Evolutionary conservation across 306 rosid species (phyloP).

Genomic region (Trifolium subterraneum): DNA sequence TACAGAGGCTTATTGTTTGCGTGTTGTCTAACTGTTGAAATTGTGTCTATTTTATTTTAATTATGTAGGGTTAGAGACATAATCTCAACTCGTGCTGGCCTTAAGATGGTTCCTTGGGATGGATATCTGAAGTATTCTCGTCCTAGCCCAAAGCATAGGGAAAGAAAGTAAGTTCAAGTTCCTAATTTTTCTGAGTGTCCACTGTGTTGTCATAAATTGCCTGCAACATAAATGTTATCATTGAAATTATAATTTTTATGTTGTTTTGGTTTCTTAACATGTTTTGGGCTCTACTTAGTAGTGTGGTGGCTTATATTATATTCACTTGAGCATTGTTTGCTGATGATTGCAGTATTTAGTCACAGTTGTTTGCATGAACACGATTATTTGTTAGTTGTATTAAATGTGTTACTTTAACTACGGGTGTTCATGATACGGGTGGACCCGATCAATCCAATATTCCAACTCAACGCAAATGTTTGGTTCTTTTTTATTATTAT

Average conservation of each 20-base stretch:
- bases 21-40: conserved; percentile 15
- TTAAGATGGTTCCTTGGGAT: conserved; percentile 96
- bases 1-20: neutral
- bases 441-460: neutral
- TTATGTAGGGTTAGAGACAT: conserved; percentile 82
- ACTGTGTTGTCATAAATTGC: neutral
- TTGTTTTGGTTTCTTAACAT: neutral
- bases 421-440: neutral
- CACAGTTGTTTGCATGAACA: conserved; percentile 16
- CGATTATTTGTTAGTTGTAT: neutral
- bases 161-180: conserved; percentile 64
- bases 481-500: too few species aligned
- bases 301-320: neutral
- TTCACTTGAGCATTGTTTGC: neutral
- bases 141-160: conserved; percentile 92
- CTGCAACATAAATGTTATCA: neutral
- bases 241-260: neutral
- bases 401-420: conserved; percentile 5
- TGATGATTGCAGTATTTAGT: neutral
- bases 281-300: neutral
- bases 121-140: conserved; percentile 95
- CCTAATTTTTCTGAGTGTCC: conserved; percentile 1
- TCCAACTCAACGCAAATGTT: neutral
- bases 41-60: conserved; percentile 8
- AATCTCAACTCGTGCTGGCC: conserved; percentile 88